Conservation (phyloP, 78 protist genomes). For the Monocercomonoides exilis region DNA sequence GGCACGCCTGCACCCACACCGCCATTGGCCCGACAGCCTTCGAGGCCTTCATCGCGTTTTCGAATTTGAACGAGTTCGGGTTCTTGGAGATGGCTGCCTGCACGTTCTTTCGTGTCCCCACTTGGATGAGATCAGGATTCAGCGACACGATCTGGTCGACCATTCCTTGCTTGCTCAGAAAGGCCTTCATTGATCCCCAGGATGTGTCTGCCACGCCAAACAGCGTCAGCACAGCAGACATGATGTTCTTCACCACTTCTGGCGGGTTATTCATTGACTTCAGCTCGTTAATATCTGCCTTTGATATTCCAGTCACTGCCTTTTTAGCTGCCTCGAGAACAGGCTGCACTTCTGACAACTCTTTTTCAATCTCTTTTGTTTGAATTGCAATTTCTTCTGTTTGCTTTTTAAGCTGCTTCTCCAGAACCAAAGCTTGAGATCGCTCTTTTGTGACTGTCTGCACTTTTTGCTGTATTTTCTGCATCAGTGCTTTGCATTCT, state of each 20-base stretch:
- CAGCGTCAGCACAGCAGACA: neutral
- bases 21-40: conserved; percentile 7
- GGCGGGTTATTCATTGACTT: neutral
- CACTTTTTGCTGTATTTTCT: neutral
- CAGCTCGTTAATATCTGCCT: neutral
- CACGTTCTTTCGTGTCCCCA: neutral
- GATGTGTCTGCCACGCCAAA: neutral
- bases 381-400: neutral
- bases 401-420: neutral
- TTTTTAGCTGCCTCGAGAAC: neutral
- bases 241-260: neutral
- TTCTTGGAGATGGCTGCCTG: neutral
- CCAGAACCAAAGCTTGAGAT: neutral
- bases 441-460: neutral
- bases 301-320: neutral
- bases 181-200: neutral
- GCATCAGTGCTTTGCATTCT: neutral
- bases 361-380: neutral
- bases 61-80: neutral
- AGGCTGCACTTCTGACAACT: neutral
- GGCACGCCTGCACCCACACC: conserved; percentile 1
- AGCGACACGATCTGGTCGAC: neutral
- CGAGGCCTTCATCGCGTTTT: neutral
- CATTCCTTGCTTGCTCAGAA: neutral
- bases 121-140: neutral